Conservation (phyloP, 768 basidiomycete species). For the Boletus subparvulus region DNA sequence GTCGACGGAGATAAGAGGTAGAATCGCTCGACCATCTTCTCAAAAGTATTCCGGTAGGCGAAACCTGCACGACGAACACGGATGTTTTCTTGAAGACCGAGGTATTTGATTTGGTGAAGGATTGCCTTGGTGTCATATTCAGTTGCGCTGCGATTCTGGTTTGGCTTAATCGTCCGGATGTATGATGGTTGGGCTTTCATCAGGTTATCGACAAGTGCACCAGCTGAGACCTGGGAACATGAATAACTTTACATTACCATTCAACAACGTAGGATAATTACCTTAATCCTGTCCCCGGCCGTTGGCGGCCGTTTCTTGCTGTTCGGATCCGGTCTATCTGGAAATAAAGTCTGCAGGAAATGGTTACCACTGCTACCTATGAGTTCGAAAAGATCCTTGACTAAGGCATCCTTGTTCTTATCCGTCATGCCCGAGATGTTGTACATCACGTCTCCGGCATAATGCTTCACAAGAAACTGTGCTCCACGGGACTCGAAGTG, state of each 20-base stretch:
- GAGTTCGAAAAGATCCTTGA: conserved; percentile 93
- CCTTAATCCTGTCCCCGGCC: conserved; percentile 97
- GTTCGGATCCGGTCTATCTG: conserved; percentile 91
- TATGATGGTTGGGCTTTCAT: conserved; percentile 98
- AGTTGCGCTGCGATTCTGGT: conserved; percentile 87
- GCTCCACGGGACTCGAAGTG: conserved; percentile 94
- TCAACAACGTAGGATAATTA: conserved; percentile 24
- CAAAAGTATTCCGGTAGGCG: conserved; percentile 96
- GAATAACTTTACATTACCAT: neutral
- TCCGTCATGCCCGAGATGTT: conserved; percentile 98
- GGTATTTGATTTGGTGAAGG: conserved; percentile 98
- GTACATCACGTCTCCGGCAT: conserved; percentile 99
- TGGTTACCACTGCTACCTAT: conserved; percentile 75
- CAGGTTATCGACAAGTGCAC: conserved; percentile 93
- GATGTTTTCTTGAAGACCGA: conserved; percentile 98
- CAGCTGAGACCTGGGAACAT: conserved; percentile 71
- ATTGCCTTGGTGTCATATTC: conserved; percentile 96
- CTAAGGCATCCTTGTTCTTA: conserved; percentile 97
- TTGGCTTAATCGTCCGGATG: conserved; percentile 99
- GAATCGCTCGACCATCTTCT: conserved; percentile 99
- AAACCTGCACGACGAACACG: conserved; percentile 96
- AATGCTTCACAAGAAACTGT: conserved; percentile 95
- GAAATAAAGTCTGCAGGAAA: conserved; percentile 88
- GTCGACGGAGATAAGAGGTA: conserved; percentile 93
- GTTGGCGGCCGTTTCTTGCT: conserved; percentile 98